Base-by-base conservation (phyloP, 1,139 yeast genomes). In the Nadsonia commutata region DNA sequence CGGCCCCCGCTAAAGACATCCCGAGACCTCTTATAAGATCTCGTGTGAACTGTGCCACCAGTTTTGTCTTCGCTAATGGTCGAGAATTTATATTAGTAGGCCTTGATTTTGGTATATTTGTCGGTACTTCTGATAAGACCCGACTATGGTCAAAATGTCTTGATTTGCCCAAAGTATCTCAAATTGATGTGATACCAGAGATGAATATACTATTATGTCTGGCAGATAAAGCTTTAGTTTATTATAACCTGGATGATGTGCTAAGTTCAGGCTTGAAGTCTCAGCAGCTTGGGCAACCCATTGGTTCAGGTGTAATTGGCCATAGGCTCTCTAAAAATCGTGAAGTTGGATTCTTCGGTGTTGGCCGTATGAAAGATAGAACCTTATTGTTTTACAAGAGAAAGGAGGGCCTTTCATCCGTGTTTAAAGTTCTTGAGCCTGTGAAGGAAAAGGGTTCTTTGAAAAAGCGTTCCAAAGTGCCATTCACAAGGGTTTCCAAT, bases 311-410 rank as follows among this genome's bases (percentile, higher is more conserved):
- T 20, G 21, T 18, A 22, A 42, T 45, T 11, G 65, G 65, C 4
- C 50, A 55, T 22, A 50, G 59, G 21, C 48, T 61, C 11, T 58
- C 59, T 18, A 52, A 48, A 53, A 61, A 43, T 50, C 66, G 62
- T 21, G 64, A 64, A 22, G 76, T 74, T 1, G 56, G 66, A 1
- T 77, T 72, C 52, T 83, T 80, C 57, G 70, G 69, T 40, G 65
- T 78, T 46, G 93, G 85, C 4, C 63, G 69, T 44, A 74, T 81
- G 60, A 66, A 76, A 56, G 73, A 75, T 53, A 68, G 81, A 44
- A 63, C 74, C 20, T 65, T 82, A 69, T 58, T 76, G 46, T 68
- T 77, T 56, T 68, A 59, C 48, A 53, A 56, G 38, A 54, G 56
- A 13, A 48, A 54, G 4, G 65, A 60, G 11, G 56, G 56, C 17